Base-by-base conservation (phyloP, 805 yeast species). In the Nakazawaea wickerhamii region DNA sequence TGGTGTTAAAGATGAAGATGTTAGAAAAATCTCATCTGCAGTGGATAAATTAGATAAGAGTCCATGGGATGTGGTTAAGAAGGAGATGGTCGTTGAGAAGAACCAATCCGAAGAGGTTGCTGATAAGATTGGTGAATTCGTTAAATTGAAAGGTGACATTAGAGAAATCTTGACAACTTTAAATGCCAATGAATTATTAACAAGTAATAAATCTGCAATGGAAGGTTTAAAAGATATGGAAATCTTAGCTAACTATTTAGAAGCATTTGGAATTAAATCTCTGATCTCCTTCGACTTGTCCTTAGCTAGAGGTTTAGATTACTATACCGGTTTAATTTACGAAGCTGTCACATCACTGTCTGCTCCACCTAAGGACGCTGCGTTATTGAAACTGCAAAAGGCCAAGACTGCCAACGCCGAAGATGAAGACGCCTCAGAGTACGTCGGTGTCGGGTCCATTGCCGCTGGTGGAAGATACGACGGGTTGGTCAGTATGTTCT, bases 391-490 rank as follows among this genome's bases (percentile, higher is more conserved):
- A n/a, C n/a, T 77, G 61, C 68, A 80, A 61, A 82, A 78, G 60
- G 70, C 64, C 15, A 66, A 65, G n/a, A n/a, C n/a, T 53, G 57
- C 60, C 17, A 57, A 28, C 11, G 11, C 59, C 37, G 85, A 75
- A 14, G 91, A 77, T 40, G 96, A 88, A 51, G 97, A 93, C 63
- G 96, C 96, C 44, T 85, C 95, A 41, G 97, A 87, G 50, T 88
- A 85, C 54, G 98, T 93, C 42, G 99, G 99, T 54, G 96, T 91
- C 33, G 99, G 99, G 27, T 93, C 99, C 5, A 89, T 93, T 57
- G 96, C 96, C 40, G 99, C 96, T 38, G 99, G 99, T 67, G 99
- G 99, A 50, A 86, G 99, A 64, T 93, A 93, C 64, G 99, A 93
- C 64, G 84, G 84, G 55, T 76, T 93, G 47, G 98, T 93, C 30